These are phyloP conservation scores for Tarenaya hassleriana DNA, from an alignment of 345 rosid species.

Conservation along the genomic window DNA sequence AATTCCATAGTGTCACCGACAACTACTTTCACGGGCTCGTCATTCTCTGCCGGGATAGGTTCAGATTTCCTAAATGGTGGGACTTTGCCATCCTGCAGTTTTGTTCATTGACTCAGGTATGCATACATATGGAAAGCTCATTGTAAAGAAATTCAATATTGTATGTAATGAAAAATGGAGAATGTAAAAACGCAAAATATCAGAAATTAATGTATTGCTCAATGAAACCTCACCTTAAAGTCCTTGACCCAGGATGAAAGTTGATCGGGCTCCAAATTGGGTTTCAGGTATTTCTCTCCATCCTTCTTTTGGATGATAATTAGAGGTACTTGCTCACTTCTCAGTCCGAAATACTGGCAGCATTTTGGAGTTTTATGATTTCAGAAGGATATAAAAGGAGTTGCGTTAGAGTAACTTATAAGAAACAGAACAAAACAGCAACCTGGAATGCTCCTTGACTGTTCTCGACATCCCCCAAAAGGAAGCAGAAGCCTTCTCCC, in stretches of 20 bases:
- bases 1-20: neutral
- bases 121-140: neutral
- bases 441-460: constrained; percentile 93
- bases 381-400: no score
- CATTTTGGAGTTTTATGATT: constrained; percentile 6
- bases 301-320: constrained; percentile 47
- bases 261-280: constrained; percentile 47
- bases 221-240: constrained; percentile 38
- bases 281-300: constrained; percentile 61
- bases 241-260: constrained; percentile 67
- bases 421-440: constrained; percentile 12
- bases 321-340: constrained; percentile 62
- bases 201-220: neutral
- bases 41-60: neutral
- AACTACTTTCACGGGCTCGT: neutral
- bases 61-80: neutral
- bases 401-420: neutral
- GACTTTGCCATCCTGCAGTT: neutral
- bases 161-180: neutral
- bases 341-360: constrained; percentile 67
- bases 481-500: constrained; percentile 61
- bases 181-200: neutral
- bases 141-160: neutral
- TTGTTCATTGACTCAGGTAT: neutral
- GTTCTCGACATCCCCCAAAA: constrained; percentile 81